A percentile compares a stretch with the other conserved stretches of the same genome.
Conservation (phyloP, 2,329 filamentous ascomycete genomes). For the Cryphonectria nitschkei region DNA sequence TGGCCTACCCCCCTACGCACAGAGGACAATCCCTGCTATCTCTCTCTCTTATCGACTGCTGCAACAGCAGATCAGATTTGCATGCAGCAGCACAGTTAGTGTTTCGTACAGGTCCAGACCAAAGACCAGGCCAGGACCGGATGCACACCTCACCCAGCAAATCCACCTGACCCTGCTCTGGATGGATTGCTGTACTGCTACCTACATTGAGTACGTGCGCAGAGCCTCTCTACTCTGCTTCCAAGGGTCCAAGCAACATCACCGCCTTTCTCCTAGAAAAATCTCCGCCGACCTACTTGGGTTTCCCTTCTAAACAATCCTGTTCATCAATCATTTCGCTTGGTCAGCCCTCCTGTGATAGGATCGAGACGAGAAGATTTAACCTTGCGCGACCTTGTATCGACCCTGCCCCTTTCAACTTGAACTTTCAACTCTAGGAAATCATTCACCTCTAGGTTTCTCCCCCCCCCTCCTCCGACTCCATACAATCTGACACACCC, state of each 20-base stretch:
- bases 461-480: background rate
- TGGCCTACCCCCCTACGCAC: background rate
- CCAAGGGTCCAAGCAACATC: slow-evolving; percentile 13
- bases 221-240: background rate
- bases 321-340: slow-evolving; percentile 8
- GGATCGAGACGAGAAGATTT: background rate
- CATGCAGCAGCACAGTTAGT: background rate
- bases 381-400: background rate
- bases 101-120: background rate
- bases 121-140: slow-evolving; percentile 4
- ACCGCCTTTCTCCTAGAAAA: slow-evolving; percentile 23
- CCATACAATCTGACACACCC: background rate
- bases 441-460: background rate
- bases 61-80: background rate
- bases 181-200: background rate
- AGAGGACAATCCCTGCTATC: slow-evolving; percentile 1
- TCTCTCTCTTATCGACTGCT: slow-evolving; percentile 4
- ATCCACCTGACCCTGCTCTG: too few species aligned
- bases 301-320: background rate
- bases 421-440: background rate
- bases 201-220: background rate
- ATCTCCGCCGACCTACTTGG: background rate
- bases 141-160: background rate
- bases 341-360: slow-evolving; percentile 5
- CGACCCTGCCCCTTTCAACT: slow-evolving; percentile 17